Conservation (phyloP, 1,284 basidiomycete species). For the Sporisorium iseilematis-ciliati region DNA sequence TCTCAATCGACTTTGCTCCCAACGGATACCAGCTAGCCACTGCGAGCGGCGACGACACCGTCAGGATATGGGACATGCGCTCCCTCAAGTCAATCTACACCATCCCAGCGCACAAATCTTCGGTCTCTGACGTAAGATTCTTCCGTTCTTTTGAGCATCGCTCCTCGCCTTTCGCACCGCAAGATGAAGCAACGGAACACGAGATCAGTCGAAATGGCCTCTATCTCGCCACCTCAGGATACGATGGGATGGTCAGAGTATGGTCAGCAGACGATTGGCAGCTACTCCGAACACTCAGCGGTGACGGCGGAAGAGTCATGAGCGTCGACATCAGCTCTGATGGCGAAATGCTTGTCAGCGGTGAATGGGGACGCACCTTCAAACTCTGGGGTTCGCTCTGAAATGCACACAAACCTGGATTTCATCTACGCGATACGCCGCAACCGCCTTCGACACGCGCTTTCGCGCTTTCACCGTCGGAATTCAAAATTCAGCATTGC, state of each 20-base stretch:
- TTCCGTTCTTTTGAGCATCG: slow-evolving; percentile 74
- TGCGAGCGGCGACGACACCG: slow-evolving; percentile 94
- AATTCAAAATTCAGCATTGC: slow-evolving; percentile 3
- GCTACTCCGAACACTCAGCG: slow-evolving; percentile 84
- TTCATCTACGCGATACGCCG: slow-evolving; percentile 10
- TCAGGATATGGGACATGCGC: slow-evolving; percentile 98
- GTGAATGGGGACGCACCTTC: slow-evolving; percentile 61
- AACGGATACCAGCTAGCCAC: slow-evolving; percentile 98
- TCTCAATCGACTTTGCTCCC: slow-evolving; percentile 90
- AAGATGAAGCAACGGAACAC: slow-evolving; percentile 66
- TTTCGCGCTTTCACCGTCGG: background rate
- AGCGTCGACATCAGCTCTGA: slow-evolving; percentile 81
- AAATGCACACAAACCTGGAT: background rate
- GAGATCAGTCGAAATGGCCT: slow-evolving; percentile 74
- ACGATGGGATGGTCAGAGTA: slow-evolving; percentile 93
- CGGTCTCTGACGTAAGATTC: slow-evolving; percentile 94
- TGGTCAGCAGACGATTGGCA: slow-evolving; percentile 99
- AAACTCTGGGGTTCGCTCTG: slow-evolving; percentile 57
- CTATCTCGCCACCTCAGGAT: slow-evolving; percentile 92
- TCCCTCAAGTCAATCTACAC: slow-evolving; percentile 91
- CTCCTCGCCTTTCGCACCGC: slow-evolving; percentile 1
- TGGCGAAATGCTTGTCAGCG: slow-evolving; percentile 55
- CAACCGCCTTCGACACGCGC: slow-evolving; percentile 3
- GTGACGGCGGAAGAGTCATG: slow-evolving; percentile 98
- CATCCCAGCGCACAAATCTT: slow-evolving; percentile 93